Evolutionary conservation across 495 filamentous ascomycete genomes (phyloP).

Genomic region (Trichoderma gamsii): DNA sequence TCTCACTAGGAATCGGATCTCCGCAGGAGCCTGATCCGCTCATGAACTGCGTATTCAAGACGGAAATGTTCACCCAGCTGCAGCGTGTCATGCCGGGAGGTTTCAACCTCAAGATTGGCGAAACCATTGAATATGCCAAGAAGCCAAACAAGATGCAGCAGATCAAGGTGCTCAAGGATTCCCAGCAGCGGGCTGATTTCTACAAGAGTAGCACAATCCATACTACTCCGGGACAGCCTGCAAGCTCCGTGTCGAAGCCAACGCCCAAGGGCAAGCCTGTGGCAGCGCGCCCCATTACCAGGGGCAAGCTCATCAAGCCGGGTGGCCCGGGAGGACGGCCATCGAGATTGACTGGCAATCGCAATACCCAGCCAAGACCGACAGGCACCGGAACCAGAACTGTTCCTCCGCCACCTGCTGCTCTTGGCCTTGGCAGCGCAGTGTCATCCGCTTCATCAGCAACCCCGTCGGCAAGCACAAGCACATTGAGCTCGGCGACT

Average conservation of each 20-base stretch:
- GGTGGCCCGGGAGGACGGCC: slow-evolving; percentile 80
- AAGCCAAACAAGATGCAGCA: slow-evolving; percentile 88
- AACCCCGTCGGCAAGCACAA: slow-evolving; percentile 15
- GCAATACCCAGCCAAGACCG: slow-evolving; percentile 45
- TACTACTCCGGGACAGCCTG: slow-evolving; percentile 74
- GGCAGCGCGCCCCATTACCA: slow-evolving; percentile 81
- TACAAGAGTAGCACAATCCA: slow-evolving; percentile 95
- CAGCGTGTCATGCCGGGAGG: slow-evolving; percentile 66
- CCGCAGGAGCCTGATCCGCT: slow-evolving; percentile 87
- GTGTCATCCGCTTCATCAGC: slow-evolving; percentile 26
- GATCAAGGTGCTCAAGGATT: slow-evolving; percentile 86
- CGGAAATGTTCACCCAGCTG: slow-evolving; percentile 92
- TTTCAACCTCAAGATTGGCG: slow-evolving; percentile 73
- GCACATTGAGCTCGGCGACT: slow-evolving; percentile 12
- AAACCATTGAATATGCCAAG: slow-evolving; percentile 92
- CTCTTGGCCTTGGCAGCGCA: slow-evolving; percentile 22
- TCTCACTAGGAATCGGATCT: slow-evolving; percentile 81
- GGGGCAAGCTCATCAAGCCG: slow-evolving; percentile 81
- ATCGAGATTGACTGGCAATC: slow-evolving; percentile 54
- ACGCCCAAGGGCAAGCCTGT: slow-evolving; percentile 81
- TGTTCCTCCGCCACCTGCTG: slow-evolving; percentile 41
- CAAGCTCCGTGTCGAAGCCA: slow-evolving; percentile 74
- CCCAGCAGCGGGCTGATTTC: slow-evolving; percentile 64
- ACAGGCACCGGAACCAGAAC: slow-evolving; percentile 40
- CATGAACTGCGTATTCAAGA: slow-evolving; percentile 90